These are phyloP conservation scores for Boletales sp. DNA, from an alignment of 768 basidiomycete genomes.

Conservation along the genomic window DNA sequence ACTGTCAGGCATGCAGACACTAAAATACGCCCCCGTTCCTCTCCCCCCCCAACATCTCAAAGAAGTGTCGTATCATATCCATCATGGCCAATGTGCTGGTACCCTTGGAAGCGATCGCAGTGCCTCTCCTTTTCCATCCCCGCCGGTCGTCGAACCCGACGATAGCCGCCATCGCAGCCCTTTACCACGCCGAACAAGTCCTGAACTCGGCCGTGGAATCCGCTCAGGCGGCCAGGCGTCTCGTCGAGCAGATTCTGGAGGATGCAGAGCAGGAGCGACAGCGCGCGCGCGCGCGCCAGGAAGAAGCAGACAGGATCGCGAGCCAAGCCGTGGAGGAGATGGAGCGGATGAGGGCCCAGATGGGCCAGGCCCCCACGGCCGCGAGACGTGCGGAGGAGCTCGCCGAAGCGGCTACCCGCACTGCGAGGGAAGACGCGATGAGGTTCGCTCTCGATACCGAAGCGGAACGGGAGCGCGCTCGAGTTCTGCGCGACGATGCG, in stretches of 20 bases:
- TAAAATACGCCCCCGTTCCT: too few species aligned
- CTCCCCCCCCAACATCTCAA: too few species aligned
- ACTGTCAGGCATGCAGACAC: too few species aligned
- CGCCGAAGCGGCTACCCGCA: conserved; percentile 5
- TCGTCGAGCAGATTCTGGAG: not conserved
- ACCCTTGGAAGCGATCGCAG: too few species aligned
- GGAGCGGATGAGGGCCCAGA: conserved; percentile 7
- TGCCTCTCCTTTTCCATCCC: too few species aligned
- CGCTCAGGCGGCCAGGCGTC: conserved; percentile 4
- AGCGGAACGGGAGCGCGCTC: conserved; percentile 12
- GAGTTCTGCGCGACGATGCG: conserved; percentile 14
- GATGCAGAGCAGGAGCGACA: conserved; percentile 12
- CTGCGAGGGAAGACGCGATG: conserved; percentile 17
- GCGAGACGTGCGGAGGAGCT: conserved; percentile 5
- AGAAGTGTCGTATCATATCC: too few species aligned
- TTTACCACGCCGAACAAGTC: conserved; percentile 8
- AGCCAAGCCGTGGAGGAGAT: conserved; percentile 4
- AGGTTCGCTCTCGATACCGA: conserved; percentile 8
- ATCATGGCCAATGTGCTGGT: too few species aligned
- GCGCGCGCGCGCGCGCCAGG: conserved; percentile 4
- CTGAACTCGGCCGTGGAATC: conserved; percentile 1
- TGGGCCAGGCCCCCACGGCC: conserved; percentile 5
- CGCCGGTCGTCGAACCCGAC: too few species aligned
- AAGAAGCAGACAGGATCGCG: conserved; percentile 5
- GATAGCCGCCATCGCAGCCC: conserved; percentile 18